Percentiles rank a stretch among this genome's conserved stretches.
These are phyloP conservation scores for Hymenoscyphus fructigenus DNA, from an alignment of 2,329 filamentous ascomycete genomes.

Conservation along the genomic window DNA sequence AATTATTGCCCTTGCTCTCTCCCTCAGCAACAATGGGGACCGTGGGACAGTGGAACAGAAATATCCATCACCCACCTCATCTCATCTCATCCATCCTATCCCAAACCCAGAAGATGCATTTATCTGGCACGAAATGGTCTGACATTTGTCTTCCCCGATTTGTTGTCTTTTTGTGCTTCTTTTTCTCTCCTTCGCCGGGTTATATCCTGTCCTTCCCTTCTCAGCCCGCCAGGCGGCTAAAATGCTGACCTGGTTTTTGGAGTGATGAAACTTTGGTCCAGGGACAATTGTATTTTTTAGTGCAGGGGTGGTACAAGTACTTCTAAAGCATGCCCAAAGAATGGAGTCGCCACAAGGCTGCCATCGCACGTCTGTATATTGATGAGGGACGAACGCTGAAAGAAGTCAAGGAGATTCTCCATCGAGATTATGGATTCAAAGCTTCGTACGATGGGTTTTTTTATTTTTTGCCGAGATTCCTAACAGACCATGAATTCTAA, in stretches of 20 bases:
- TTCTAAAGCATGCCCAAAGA: conserved; percentile 17
- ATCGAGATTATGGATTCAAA: conserved; percentile 12
- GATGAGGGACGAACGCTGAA: conserved; percentile 13
- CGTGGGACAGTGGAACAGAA: neutral
- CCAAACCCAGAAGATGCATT: neutral
- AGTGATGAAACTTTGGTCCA: neutral
- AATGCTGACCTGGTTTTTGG: neutral
- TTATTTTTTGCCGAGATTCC: neutral
- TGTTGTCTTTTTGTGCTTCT: neutral
- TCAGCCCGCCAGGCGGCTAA: conserved; percentile 1
- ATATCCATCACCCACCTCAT: neutral
- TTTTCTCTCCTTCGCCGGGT: neutral
- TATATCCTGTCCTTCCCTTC: neutral
- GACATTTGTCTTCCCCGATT: neutral
- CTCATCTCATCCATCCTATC: neutral
- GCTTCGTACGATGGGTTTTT: conserved; percentile 16
- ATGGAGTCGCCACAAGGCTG: conserved; percentile 19
- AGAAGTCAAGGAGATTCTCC: conserved; percentile 18
- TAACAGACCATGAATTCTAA: neutral
- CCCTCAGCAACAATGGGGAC: neutral
- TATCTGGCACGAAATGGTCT: conserved; percentile 5
- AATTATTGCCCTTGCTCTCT: neutral
- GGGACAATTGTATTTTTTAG: neutral
- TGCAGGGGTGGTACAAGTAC: neutral
- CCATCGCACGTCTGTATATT: conserved; percentile 20